Conservation (phyloP, 306 rosid species). For the Vachellia pachyceras region DNA sequence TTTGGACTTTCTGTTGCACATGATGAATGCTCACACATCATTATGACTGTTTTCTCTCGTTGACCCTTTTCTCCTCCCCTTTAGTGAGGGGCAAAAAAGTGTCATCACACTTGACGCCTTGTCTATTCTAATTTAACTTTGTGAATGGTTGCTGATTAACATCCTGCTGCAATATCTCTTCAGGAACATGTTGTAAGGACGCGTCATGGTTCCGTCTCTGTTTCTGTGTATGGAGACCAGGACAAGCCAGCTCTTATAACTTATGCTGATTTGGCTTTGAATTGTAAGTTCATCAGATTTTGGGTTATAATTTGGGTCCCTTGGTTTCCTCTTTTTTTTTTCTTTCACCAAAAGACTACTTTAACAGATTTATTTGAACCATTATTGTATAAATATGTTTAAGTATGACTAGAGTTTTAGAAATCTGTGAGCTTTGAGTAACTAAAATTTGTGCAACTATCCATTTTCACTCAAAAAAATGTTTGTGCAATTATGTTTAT, state of each 20-base stretch:
- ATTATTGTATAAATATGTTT: neutral
- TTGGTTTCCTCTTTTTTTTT: neutral
- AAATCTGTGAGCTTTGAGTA: neutral
- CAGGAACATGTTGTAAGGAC: constrained; percentile 91
- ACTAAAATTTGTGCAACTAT: constrained; percentile 3
- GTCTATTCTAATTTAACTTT: constrained; percentile 23
- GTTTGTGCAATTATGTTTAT: neutral
- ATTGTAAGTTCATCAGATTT: constrained; percentile 63
- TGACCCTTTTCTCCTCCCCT: neutral
- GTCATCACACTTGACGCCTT: neutral
- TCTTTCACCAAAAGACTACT: neutral
- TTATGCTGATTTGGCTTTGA: constrained; percentile 92
- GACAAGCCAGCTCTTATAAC: constrained; percentile 95
- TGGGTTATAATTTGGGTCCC: neutral
- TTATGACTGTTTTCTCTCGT: constrained; percentile 15
- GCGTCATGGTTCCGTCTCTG: constrained; percentile 69
- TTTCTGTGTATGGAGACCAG: constrained; percentile 87
- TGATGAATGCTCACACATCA: constrained; percentile 6
- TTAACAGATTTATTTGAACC: constrained; percentile 13
- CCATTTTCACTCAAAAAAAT: neutral
- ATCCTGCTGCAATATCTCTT: constrained; percentile 38
- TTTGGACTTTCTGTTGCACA: constrained; percentile 28
- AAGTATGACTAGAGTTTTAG: neutral
- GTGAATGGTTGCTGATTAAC: constrained; percentile 29
- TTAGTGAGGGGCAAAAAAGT: neutral